These are phyloP conservation scores for Cladophialophora exuberans DNA, from an alignment of 2,329 filamentous ascomycete genomes.

Conservation along the genomic window DNA sequence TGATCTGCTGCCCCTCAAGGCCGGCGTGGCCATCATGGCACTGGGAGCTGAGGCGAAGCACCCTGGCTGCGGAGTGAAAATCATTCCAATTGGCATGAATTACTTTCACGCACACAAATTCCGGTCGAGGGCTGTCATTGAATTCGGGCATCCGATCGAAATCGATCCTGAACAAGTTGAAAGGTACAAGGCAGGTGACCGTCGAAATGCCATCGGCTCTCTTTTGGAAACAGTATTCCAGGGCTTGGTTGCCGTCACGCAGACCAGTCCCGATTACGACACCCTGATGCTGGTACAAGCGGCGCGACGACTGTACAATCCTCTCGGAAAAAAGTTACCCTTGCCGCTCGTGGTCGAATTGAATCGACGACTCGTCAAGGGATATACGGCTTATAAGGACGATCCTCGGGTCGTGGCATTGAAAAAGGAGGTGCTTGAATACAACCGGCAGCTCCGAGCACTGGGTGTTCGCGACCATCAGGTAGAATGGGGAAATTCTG, in stretches of 20 bases:
- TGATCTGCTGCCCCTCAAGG: slow-evolving; percentile 88
- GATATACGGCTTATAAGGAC: slow-evolving; percentile 90
- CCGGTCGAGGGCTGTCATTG: slow-evolving; percentile 89
- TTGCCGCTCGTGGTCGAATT: slow-evolving; percentile 92
- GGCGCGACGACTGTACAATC: slow-evolving; percentile 88
- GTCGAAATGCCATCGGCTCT: slow-evolving; percentile 82
- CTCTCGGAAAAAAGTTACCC: slow-evolving; percentile 89
- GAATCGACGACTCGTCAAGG: slow-evolving; percentile 85
- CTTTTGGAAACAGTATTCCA: slow-evolving; percentile 87
- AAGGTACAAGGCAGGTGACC: slow-evolving; percentile 80
- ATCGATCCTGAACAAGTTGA: slow-evolving; percentile 80
- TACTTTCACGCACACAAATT: slow-evolving; percentile 99
- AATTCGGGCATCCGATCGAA: slow-evolving; percentile 89
- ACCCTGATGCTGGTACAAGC: slow-evolving; percentile 96
- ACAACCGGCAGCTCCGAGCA: slow-evolving; percentile 84
- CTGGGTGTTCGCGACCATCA: slow-evolving; percentile 92
- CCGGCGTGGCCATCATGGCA: slow-evolving; percentile 97
- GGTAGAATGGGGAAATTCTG: slow-evolving; percentile 70
- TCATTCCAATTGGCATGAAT: slow-evolving; percentile 98
- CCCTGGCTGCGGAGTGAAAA: slow-evolving; percentile 85
- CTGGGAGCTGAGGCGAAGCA: slow-evolving; percentile 84
- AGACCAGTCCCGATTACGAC: slow-evolving; percentile 91
- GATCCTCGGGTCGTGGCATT: slow-evolving; percentile 80
- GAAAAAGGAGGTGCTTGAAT: slow-evolving; percentile 74
- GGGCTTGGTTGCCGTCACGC: slow-evolving; percentile 82